phyloP scores from a whole-genome alignment of 73 alveolate genomes.

The Blepharisma japonicum region DNA sequence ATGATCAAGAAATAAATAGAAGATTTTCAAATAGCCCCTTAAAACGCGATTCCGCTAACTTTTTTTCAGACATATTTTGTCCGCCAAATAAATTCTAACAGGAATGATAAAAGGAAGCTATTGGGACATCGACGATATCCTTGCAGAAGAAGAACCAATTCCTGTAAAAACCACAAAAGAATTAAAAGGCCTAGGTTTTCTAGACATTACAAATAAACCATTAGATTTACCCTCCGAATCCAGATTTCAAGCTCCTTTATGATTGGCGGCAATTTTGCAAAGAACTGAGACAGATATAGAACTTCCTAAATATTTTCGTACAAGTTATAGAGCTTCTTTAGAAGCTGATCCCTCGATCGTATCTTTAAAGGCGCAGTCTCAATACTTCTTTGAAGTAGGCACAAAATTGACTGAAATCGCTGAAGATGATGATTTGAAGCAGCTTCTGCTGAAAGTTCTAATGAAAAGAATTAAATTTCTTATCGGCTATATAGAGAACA shows the following conservation, averaged over 20 bases:
- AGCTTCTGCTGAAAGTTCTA: neutral
- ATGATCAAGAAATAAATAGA: too few relatives aligned
- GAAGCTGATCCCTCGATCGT: conserved; percentile 24
- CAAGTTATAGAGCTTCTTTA: neutral
- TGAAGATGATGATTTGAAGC: neutral
- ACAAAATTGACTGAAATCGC: neutral
- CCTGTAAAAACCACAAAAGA: neutral
- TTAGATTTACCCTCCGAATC: neutral
- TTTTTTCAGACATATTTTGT: too few relatives aligned
- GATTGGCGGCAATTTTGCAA: neutral
- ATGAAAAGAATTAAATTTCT: neutral
- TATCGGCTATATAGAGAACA: neutral
- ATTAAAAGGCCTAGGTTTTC: conserved; percentile 19
- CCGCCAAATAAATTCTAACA: neutral
- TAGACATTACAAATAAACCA: neutral
- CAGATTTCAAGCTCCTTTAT: neutral
- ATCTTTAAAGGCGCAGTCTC: conserved; percentile 5
- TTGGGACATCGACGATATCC: conserved; percentile 27
- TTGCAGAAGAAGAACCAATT: conserved; percentile 24
- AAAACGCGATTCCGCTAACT: too few relatives aligned
- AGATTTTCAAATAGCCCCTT: too few relatives aligned
- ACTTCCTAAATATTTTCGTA: conserved; percentile 5
- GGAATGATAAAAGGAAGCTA: conserved; percentile 27
- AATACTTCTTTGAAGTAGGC: conserved; percentile 24
- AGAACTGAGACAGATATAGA: neutral